Conservation (phyloP, 306 rosid species). For the Sphenostylis stenocarpa region DNA sequence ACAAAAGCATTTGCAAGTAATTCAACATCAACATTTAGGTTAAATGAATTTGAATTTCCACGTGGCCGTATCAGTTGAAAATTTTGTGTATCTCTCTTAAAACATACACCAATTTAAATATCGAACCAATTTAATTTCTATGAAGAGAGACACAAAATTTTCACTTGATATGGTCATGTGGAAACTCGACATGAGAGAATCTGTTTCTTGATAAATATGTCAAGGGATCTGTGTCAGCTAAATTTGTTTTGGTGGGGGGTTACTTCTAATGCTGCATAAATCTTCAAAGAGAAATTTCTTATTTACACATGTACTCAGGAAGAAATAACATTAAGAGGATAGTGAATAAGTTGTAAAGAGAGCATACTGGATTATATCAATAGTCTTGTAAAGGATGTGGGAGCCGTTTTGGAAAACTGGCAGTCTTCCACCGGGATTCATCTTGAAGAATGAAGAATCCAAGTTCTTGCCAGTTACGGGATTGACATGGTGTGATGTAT, state of each 20-base stretch:
- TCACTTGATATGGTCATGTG: background rate
- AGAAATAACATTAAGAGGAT: slow-evolving; percentile 4
- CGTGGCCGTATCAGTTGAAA: background rate
- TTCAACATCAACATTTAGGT: slow-evolving; percentile 10
- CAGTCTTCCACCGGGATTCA: slow-evolving; percentile 70
- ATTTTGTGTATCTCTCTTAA: background rate
- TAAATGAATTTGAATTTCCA: background rate
- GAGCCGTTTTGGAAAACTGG: slow-evolving; percentile 90
- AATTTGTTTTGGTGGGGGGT: background rate
- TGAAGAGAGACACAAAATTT: background rate
- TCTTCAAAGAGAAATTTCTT: background rate
- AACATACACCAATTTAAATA: background rate
- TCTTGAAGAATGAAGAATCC: slow-evolving; percentile 75
- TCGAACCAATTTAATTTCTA: background rate
- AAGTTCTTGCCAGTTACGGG: slow-evolving; percentile 89
- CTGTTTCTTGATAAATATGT: background rate
- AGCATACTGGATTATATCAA: slow-evolving; percentile 86
- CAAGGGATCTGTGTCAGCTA: background rate
- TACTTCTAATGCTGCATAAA: background rate
- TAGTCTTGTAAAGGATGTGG: slow-evolving; percentile 69
- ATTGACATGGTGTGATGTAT: slow-evolving; percentile 89
- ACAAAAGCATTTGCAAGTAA: background rate
- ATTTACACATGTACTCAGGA: background rate
- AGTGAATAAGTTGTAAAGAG: slow-evolving; percentile 27
- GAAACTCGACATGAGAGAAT: background rate